A percentile compares a stretch with the other conserved stretches of the same genome.
Evolutionary conservation across 345 rosid species (phyloP).

Genomic region (Rhizophora mangle): DNA sequence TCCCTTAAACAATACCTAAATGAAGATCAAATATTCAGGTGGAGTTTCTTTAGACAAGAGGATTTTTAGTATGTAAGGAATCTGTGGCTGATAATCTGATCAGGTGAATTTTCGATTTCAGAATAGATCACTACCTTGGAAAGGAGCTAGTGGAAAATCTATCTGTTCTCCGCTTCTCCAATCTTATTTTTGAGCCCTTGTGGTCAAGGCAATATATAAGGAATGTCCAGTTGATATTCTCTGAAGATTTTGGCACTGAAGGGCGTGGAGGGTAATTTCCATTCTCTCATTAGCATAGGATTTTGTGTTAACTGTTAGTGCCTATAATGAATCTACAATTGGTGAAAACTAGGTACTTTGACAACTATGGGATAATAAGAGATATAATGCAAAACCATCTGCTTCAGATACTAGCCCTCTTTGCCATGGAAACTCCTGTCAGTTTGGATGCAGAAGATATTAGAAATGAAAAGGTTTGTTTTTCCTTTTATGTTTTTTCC

Average conservation of each 20-base stretch:
- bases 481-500: background rate
- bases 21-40: constrained; percentile 98
- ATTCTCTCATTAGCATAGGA: constrained; percentile 6
- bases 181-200: constrained; percentile 92
- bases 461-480: constrained; percentile 83
- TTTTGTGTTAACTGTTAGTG: background rate
- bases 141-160: constrained; percentile 97
- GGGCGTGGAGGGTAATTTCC: constrained; percentile 94
- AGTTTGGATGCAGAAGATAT: constrained; percentile 98
- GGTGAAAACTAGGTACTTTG: constrained; percentile 64
- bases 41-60: constrained; percentile 9
- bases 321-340: constrained; percentile 1
- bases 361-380: constrained; percentile 89
- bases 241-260: constrained; percentile 98
- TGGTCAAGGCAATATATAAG: constrained; percentile 98
- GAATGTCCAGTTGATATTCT: constrained; percentile 86
- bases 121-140: constrained; percentile 97
- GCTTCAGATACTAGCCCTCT: constrained; percentile 95
- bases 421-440: constrained; percentile 99
- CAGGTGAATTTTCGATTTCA: constrained; percentile 28
- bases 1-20: constrained; percentile 72
- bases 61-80: constrained; percentile 1
- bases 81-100: constrained; percentile 18
- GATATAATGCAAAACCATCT: constrained; percentile 99
- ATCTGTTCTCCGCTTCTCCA: constrained; percentile 95